These are phyloP conservation scores for Cryptococcus sp. DNA, from an alignment of 1,284 basidiomycete species.

Conservation along the genomic window DNA sequence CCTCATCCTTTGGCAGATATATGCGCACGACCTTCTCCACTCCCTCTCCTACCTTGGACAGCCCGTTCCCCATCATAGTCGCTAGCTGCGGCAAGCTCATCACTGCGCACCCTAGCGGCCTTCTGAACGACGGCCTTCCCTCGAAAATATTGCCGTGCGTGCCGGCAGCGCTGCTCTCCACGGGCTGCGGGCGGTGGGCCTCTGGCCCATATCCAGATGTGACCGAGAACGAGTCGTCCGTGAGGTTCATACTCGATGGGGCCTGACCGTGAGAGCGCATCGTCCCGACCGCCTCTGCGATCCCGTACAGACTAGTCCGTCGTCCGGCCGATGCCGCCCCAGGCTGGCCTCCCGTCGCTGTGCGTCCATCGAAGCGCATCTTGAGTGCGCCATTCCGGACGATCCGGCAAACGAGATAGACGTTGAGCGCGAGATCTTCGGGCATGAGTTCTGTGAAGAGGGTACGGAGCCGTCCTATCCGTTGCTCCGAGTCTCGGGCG, in stretches of 20 bases:
- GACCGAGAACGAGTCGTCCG: conserved; percentile 46
- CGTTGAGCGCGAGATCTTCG: conserved; percentile 76
- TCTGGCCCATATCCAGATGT: conserved; percentile 34
- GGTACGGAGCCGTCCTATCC: conserved; percentile 63
- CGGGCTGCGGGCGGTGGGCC: conserved; percentile 28
- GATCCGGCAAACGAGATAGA: conserved; percentile 86
- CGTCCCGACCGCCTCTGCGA: conserved; percentile 7
- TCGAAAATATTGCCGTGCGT: conserved; percentile 7
- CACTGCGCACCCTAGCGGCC: conserved; percentile 92
- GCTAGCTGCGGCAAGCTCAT: conserved; percentile 76
- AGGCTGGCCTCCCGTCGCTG: background rate
- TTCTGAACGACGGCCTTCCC: conserved; percentile 56
- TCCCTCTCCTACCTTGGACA: conserved; percentile 61
- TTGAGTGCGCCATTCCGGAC: conserved; percentile 84
- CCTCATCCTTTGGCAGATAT: conserved; percentile 77
- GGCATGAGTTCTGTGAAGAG: conserved; percentile 84
- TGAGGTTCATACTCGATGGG: conserved; percentile 23
- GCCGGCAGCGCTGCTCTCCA: conserved; percentile 21
- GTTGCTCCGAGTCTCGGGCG: conserved; percentile 61
- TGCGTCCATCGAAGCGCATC: conserved; percentile 45
- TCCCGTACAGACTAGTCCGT: conserved; percentile 14
- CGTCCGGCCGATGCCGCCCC: conserved; percentile 4
- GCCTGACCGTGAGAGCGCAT: conserved; percentile 13
- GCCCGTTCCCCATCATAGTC: conserved; percentile 49
- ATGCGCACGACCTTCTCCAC: conserved; percentile 86